phyloP scores from a whole-genome alignment of 1,139 yeast genomes.

The Magnusiomyces suaveolens region DNA sequence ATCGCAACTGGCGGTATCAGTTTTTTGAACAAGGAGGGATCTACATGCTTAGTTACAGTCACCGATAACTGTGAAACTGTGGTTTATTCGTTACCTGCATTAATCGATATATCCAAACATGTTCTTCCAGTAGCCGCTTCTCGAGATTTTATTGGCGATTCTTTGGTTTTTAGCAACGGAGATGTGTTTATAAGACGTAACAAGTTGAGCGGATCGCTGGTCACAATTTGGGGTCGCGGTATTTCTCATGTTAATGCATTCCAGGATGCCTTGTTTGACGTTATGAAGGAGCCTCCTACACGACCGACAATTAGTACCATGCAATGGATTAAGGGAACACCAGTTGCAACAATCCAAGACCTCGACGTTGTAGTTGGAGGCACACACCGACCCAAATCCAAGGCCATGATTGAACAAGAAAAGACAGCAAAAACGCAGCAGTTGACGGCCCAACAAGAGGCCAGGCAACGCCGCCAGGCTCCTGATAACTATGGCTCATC shows the following conservation, averaged over 20 bases:
- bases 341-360: constrained; percentile 49
- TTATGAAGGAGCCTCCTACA: constrained; percentile 47
- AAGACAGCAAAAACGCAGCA: constrained; percentile 35
- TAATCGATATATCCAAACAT: constrained; percentile 40
- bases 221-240: constrained; percentile 40
- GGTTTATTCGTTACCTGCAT: constrained; percentile 43
- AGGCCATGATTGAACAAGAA: constrained; percentile 26
- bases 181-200: constrained; percentile 57
- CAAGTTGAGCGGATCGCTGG: constrained; percentile 46
- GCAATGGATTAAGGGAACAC: constrained; percentile 81
- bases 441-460: constrained; percentile 15
- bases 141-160: constrained; percentile 32
- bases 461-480: constrained; percentile 11
- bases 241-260: constrained; percentile 23
- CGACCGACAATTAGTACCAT: constrained; percentile 74
- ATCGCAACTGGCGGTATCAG: constrained; percentile 53
- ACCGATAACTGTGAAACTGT: constrained; percentile 36
- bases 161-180: constrained; percentile 57
- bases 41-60: constrained; percentile 37
- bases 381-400: constrained; percentile 32
- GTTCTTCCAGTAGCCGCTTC: constrained; percentile 37
- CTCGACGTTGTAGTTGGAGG: constrained; percentile 36
- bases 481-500: constrained; percentile 14
- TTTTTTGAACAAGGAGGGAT: constrained; percentile 35
- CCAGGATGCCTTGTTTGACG: constrained; percentile 36